Evolutionary conservation across 352 stramenopile species (phyloP).

Genomic region (Phytophthora pisi): DNA sequence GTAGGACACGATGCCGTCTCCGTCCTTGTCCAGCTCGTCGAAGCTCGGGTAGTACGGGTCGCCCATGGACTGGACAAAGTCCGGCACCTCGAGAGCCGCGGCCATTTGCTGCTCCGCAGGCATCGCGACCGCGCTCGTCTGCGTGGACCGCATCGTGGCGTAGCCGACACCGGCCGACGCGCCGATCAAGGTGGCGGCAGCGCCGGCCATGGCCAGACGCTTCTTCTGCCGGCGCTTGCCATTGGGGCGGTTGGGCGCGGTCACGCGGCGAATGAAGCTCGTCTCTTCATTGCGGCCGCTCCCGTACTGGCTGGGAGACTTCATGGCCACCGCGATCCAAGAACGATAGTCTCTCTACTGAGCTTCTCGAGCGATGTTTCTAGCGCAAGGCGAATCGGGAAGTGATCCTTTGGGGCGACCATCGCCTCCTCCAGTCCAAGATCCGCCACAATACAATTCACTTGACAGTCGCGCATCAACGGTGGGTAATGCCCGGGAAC

Average conservation of each 20-base stretch:
- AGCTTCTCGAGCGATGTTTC: conserved; percentile 24
- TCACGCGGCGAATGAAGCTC: conserved; percentile 63
- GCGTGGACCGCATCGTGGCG: conserved; percentile 27
- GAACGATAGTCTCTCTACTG: background rate
- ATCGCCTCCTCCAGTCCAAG: background rate
- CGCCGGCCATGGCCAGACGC: conserved; percentile 45
- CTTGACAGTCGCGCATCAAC: conserved; percentile 5
- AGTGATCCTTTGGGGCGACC: conserved; percentile 19
- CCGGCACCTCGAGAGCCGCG: conserved; percentile 21
- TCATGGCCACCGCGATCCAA: conserved; percentile 40
- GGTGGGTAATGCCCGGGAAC: conserved; percentile 7
- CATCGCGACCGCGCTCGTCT: conserved; percentile 4
- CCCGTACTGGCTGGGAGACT: conserved; percentile 57
- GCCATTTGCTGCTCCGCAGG: conserved; percentile 24
- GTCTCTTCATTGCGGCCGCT: conserved; percentile 60
- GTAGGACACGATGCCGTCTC: conserved; percentile 39
- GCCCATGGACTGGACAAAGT: conserved; percentile 43
- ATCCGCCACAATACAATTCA: conserved; percentile 13
- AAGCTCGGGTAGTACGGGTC: conserved; percentile 50
- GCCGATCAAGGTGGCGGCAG: conserved; percentile 44
- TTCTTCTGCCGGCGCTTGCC: conserved; percentile 50
- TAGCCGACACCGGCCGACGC: conserved; percentile 51
- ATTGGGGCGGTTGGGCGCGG: conserved; percentile 44
- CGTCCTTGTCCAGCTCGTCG: conserved; percentile 40
- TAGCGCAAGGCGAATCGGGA: conserved; percentile 45